Percentiles rank a stretch among this genome's conserved stretches.
Evolutionary conservation across 2,329 filamentous ascomycete genomes (phyloP).

Genomic region (Apiospora saccharicola): DNA sequence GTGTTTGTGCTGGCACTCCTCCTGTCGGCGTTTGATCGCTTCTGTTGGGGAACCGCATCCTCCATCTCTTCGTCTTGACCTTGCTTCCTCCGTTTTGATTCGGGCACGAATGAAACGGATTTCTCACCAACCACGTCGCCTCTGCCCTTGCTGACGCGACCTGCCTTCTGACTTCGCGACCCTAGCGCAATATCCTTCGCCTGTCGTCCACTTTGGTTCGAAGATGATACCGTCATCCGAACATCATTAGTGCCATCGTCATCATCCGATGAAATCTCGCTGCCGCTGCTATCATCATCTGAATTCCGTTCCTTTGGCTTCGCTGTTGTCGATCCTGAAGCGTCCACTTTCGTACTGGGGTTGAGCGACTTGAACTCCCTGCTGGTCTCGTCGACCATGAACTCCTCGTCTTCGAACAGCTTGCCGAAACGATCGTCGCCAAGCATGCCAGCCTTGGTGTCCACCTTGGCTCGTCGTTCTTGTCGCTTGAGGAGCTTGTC

Average conservation of each 20-base stretch:
- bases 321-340: slow-evolving; percentile 24
- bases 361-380: slow-evolving; percentile 89
- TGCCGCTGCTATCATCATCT: slow-evolving; percentile 44
- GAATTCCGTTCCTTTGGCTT: slow-evolving; percentile 34
- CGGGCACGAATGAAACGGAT: slow-evolving; percentile 76
- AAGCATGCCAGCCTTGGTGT: slow-evolving; percentile 71
- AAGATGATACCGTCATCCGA: slow-evolving; percentile 74
- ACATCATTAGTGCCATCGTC: slow-evolving; percentile 49
- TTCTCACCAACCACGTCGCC: slow-evolving; percentile 67
- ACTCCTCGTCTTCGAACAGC: slow-evolving; percentile 93
- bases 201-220: slow-evolving; percentile 64
- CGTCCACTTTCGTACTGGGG: slow-evolving; percentile 74
- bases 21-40: slow-evolving; percentile 57
- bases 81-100: slow-evolving; percentile 58
- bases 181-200: slow-evolving; percentile 64
- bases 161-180: slow-evolving; percentile 59
- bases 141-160: slow-evolving; percentile 53
- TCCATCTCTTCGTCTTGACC: slow-evolving; percentile 31
- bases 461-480: slow-evolving; percentile 65
- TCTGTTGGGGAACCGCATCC: slow-evolving; percentile 33
- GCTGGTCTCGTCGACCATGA: slow-evolving; percentile 87
- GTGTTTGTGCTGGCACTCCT: slow-evolving; percentile 82
- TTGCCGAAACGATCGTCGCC: slow-evolving; percentile 86
- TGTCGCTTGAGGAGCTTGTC: slow-evolving; percentile 75
- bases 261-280: slow-evolving; percentile 48